Percentiles rank a stretch among this genome's conserved stretches.
Conservation (phyloP, 2,329 filamentous ascomycete species). For the Sphaerostilbella broomeana region DNA sequence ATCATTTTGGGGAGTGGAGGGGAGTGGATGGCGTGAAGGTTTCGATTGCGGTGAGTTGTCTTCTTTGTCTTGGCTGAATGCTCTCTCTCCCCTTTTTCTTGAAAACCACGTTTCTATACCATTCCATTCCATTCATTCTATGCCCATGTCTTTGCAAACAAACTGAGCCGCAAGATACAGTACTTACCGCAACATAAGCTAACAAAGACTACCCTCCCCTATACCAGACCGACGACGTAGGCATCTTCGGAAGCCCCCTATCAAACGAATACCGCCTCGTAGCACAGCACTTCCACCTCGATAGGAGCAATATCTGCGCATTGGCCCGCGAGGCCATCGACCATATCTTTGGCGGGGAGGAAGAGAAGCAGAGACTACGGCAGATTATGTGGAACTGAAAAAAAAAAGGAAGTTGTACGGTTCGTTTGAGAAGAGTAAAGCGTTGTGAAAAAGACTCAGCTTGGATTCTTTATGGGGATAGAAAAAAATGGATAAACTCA, state of each 20-base stretch:
- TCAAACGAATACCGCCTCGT: conserved; percentile 74
- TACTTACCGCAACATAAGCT: neutral
- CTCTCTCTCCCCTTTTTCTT: neutral
- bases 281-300: conserved; percentile 60
- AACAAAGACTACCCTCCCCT: neutral
- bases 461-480: no score
- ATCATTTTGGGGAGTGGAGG: conserved; percentile 74
- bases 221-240: conserved; percentile 71
- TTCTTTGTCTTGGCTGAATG: neutral
- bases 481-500: no score
- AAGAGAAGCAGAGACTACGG: conserved; percentile 53
- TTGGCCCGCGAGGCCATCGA: conserved; percentile 57
- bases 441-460: no score
- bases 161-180: no score
- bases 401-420: no score
- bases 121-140: neutral
- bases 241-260: conserved; percentile 68
- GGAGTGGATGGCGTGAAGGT: conserved; percentile 51
- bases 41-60: conserved; percentile 58
- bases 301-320: conserved; percentile 36
- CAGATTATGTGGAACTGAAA: conserved; percentile 40
- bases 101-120: neutral
- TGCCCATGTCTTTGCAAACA: no score
- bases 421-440: no score
- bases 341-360: conserved; percentile 58